Percentiles rank a stretch among this genome's conserved stretches.
phyloP scores from a whole-genome alignment of 768 basidiomycete species.

The Trametes cingulata region DNA sequence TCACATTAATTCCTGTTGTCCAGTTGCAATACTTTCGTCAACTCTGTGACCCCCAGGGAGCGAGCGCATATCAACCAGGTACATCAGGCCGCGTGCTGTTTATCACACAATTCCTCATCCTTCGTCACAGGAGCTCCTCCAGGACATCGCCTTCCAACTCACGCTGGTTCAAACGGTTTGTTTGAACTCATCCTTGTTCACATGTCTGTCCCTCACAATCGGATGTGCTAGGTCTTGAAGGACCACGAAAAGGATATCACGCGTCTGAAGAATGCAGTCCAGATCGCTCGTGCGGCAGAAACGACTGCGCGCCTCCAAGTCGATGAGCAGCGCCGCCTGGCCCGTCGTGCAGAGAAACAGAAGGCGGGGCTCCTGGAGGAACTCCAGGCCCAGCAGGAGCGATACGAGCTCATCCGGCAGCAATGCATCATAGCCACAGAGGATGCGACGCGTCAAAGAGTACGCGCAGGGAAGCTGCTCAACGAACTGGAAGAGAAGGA shows the following conservation, averaged over 20 bases:
- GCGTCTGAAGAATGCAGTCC: conserved; percentile 3
- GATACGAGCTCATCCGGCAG: neutral
- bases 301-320: neutral
- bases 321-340: neutral
- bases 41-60: conserved; percentile 15
- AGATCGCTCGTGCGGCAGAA: neutral
- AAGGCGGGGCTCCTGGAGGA: neutral
- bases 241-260: conserved; percentile 1
- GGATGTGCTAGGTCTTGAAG: neutral
- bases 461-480: neutral
- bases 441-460: conserved; percentile 3
- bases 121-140: conserved; percentile 2
- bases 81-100: neutral
- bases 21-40: conserved; percentile 21
- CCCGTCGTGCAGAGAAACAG: conserved; percentile 4
- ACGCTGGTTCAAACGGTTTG: conserved; percentile 9
- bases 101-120: neutral
- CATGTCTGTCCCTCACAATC: neutral
- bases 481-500: neutral
- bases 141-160: conserved; percentile 14
- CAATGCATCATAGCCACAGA: conserved; percentile 6
- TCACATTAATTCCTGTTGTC: neutral
- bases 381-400: neutral
- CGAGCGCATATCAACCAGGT: conserved; percentile 13
- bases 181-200: neutral